phyloP scores from a whole-genome alignment of 2,329 filamentous ascomycete species.

The Dothidotthia symphoricarpi region DNA sequence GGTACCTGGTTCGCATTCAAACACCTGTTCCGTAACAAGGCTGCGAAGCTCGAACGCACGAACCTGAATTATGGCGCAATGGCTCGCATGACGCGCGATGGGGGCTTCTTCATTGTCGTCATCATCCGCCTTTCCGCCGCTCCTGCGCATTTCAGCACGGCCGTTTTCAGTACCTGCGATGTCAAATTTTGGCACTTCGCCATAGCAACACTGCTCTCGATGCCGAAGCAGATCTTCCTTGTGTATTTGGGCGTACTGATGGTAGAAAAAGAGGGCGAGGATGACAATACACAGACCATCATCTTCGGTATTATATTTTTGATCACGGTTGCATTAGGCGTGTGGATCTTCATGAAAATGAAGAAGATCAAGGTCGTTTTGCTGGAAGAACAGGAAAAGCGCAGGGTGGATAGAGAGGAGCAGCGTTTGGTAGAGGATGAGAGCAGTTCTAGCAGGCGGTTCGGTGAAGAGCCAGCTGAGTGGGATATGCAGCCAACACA shows the following conservation, averaged over 20 bases:
- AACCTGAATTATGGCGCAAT: constrained; percentile 40
- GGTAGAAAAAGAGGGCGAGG: constrained; percentile 23
- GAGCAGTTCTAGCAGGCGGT: constrained; percentile 19
- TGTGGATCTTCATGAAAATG: constrained; percentile 39
- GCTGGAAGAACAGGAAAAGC: constrained; percentile 33
- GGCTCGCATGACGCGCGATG: constrained; percentile 36
- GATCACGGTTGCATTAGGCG: constrained; percentile 31
- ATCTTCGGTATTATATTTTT: constrained; percentile 34
- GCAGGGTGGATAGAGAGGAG: constrained; percentile 19
- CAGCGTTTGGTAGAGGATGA: constrained; percentile 15
- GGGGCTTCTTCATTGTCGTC: constrained; percentile 37
- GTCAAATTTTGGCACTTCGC: constrained; percentile 40
- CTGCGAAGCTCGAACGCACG: constrained; percentile 34
- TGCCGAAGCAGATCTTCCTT: constrained; percentile 39
- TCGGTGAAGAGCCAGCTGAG: constrained; percentile 19
- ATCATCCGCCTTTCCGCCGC: constrained; percentile 37
- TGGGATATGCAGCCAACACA: constrained; percentile 22
- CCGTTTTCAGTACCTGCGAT: constrained; percentile 39
- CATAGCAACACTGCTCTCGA: constrained; percentile 34
- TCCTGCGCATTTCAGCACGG: constrained; percentile 37
- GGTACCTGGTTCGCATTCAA: constrained; percentile 41
- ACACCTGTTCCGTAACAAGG: constrained; percentile 29
- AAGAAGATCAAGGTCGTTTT: constrained; percentile 31
- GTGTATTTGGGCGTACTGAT: constrained; percentile 38
- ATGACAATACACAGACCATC: constrained; percentile 26